A percentile compares a stretch with the other conserved stretches of the same genome.
Evolutionary conservation across 78 protist genomes (phyloP).

Genomic region (Anaeramoeba flamelloides): DNA sequence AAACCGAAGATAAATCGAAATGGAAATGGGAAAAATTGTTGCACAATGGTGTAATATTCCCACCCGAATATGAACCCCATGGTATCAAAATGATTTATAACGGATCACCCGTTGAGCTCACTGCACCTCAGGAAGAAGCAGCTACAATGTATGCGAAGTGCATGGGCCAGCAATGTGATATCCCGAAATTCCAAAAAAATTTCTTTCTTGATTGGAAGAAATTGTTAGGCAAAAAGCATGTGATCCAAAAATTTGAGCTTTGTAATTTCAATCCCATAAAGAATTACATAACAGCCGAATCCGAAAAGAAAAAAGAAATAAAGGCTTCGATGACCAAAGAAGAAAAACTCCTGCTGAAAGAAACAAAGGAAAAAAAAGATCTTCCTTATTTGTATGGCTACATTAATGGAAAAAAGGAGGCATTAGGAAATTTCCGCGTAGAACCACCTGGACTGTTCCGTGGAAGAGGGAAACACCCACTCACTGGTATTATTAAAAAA

Average conservation of each 20-base stretch:
- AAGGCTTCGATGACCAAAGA: neutral
- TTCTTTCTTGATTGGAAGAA: slow-evolving; percentile 16
- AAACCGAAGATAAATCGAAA: neutral
- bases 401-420: slow-evolving; percentile 74
- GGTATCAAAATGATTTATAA: slow-evolving; percentile 45
- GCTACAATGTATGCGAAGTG: slow-evolving; percentile 74
- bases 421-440: slow-evolving; percentile 72
- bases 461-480: slow-evolving; percentile 98
- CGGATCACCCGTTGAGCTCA: slow-evolving; percentile 34
- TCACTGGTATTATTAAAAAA: slow-evolving; percentile 48
- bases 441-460: slow-evolving; percentile 97
- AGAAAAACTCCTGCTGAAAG: slow-evolving; percentile 14
- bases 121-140: slow-evolving; percentile 55
- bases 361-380: slow-evolving; percentile 31
- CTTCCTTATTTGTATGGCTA: slow-evolving; percentile 50
- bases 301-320: slow-evolving; percentile 31
- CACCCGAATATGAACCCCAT: slow-evolving; percentile 74
- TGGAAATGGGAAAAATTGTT: slow-evolving; percentile 55
- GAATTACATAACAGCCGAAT: slow-evolving; percentile 12
- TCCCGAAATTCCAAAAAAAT: slow-evolving; percentile 18
- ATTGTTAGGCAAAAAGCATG: neutral
- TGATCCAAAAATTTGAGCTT: slow-evolving; percentile 20
- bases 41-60: slow-evolving; percentile 70
- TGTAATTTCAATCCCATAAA: slow-evolving; percentile 67
- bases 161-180: no score